phyloP scores from a whole-genome alignment of 352 stramenopile species.

The Globisporangium camurandrum region DNA sequence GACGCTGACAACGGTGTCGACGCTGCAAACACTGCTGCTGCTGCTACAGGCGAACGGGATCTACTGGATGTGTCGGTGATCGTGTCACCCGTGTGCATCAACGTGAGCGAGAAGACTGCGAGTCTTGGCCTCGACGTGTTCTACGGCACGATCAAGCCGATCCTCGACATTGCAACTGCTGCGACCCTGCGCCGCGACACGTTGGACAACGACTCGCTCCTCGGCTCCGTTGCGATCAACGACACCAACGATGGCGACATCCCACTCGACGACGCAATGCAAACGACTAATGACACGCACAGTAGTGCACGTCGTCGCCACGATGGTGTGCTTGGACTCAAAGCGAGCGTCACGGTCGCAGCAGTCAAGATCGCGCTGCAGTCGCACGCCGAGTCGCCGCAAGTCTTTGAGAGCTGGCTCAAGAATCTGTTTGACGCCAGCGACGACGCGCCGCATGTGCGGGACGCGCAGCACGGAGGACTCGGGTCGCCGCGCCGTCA shows the following conservation, averaged over 20 bases:
- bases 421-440: conserved; percentile 20
- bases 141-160: conserved; percentile 16
- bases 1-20: not conserved
- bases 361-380: conserved; percentile 44
- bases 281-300: too few species aligned
- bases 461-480: too few species aligned
- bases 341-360: conserved; percentile 24
- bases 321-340: conserved; percentile 1
- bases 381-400: conserved; percentile 31
- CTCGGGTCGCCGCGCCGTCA: conserved; percentile 16
- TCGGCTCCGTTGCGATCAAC: conserved; percentile 7
- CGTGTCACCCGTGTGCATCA: conserved; percentile 11
- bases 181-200: conserved; percentile 6
- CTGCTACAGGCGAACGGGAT: not conserved
- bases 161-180: conserved; percentile 9
- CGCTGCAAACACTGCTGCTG: not conserved
- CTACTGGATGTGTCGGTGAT: conserved; percentile 3
- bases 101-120: conserved; percentile 14
- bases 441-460: conserved; percentile 11
- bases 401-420: conserved; percentile 50
- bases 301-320: too few species aligned
- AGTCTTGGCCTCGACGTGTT: conserved; percentile 12
- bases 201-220: conserved; percentile 7
- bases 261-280: not conserved
- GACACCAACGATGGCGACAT: conserved; percentile 2